Percentiles rank a stretch among this genome's conserved stretches.
These are phyloP conservation scores for Fraxinus paxiana DNA, from an alignment of 305 asterid species.

Conservation along the genomic window DNA sequence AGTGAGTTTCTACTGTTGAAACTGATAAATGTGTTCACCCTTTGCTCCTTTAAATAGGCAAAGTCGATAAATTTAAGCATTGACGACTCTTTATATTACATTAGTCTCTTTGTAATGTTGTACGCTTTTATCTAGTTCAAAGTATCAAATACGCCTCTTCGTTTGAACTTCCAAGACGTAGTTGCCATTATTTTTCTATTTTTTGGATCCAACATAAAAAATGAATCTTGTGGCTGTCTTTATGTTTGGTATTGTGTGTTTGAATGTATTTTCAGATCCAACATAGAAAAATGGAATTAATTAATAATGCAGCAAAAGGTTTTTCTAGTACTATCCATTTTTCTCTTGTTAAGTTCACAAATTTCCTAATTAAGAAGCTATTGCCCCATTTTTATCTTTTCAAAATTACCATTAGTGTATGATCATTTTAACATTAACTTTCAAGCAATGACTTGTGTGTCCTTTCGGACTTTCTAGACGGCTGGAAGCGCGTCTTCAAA, in stretches of 20 bases:
- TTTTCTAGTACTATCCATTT: neutral
- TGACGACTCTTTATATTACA: neutral
- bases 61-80: neutral
- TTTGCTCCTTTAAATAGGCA: neutral
- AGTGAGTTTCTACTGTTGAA: conserved; percentile 5
- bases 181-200: neutral
- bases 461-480: neutral
- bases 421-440: neutral
- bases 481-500: neutral
- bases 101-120: neutral
- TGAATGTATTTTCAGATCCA: neutral
- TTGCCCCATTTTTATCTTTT: neutral
- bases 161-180: neutral
- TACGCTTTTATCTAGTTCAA: neutral
- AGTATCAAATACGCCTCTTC: neutral
- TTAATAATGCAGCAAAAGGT: neutral
- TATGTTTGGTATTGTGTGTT: neutral
- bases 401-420: neutral
- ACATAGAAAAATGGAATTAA: neutral
- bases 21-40: neutral
- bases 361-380: neutral
- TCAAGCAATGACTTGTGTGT: neutral
- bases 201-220: neutral
- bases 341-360: neutral
- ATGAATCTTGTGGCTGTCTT: neutral